A percentile compares a stretch with the other conserved stretches of the same genome.
These are phyloP conservation scores for Populus simonii DNA, from an alignment of 345 rosid genomes.

Conservation along the genomic window DNA sequence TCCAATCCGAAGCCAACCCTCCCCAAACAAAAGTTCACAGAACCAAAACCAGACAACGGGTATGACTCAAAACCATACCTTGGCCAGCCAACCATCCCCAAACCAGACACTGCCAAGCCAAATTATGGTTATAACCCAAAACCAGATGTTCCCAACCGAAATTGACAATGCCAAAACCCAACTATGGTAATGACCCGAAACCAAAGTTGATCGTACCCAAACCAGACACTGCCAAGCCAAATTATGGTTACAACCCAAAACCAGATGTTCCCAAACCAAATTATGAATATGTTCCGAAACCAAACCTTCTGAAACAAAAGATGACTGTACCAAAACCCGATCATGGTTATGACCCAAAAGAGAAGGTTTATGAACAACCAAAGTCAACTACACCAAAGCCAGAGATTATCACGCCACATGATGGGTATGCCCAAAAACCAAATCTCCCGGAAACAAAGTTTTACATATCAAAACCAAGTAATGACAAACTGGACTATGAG, in stretches of 20 bases:
- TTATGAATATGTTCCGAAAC: neutral
- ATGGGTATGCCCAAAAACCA: neutral
- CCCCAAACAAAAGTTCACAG: neutral
- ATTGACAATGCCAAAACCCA: neutral
- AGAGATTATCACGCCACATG: neutral
- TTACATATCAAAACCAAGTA: neutral
- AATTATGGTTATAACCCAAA: neutral
- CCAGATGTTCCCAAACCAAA: too few species aligned
- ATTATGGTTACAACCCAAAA: too few species aligned
- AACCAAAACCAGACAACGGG: neutral
- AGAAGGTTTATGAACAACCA: neutral
- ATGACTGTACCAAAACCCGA: neutral
- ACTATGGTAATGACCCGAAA: neutral
- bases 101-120: neutral
- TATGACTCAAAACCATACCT: neutral
- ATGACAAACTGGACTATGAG: neutral
- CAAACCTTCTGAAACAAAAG: neutral
- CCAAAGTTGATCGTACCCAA: neutral
- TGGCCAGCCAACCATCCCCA: neutral
- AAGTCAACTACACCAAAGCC: neutral
- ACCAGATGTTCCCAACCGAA: neutral
- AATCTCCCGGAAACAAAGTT: neutral
- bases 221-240: neutral
- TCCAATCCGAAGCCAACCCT: neutral
- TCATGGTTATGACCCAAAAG: neutral